These are phyloP conservation scores for Cadophora malorum DNA, from an alignment of 2,329 filamentous ascomycete species.

Conservation along the genomic window DNA sequence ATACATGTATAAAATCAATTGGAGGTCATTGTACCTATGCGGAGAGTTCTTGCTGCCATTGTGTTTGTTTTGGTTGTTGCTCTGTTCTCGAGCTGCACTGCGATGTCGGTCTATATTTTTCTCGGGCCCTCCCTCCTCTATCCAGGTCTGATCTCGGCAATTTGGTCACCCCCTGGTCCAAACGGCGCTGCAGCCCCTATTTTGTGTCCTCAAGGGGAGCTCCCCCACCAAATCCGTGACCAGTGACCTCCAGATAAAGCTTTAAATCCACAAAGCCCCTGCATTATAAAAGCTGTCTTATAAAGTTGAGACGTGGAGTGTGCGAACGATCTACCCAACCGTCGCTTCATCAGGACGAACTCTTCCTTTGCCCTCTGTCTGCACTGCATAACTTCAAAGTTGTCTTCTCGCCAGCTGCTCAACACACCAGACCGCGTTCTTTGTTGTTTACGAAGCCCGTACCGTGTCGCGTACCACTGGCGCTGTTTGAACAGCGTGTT, in stretches of 20 bases:
- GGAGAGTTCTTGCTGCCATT: slow-evolving; percentile 70
- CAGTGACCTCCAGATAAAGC: slow-evolving; percentile 9
- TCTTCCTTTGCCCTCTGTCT: not conserved
- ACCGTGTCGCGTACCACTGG: slow-evolving; percentile 30
- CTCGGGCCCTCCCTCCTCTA: not conserved
- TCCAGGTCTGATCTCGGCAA: not conserved
- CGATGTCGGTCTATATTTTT: slow-evolving; percentile 25
- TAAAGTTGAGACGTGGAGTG: slow-evolving; percentile 37
- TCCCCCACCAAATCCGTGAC: slow-evolving; percentile 25
- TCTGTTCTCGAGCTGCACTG: slow-evolving; percentile 10
- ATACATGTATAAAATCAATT: slow-evolving; percentile 19
- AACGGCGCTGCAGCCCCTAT: slow-evolving; percentile 20
- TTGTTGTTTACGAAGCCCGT: slow-evolving; percentile 27
- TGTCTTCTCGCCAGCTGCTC: not conserved
- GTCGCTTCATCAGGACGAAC: slow-evolving; percentile 10
- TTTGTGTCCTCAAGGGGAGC: slow-evolving; percentile 2
- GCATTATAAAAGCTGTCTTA: slow-evolving; percentile 30
- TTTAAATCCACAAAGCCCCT: slow-evolving; percentile 27
- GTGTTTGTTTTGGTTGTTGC: slow-evolving; percentile 34
- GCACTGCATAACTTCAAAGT: not conserved
- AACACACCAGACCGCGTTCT: slow-evolving; percentile 15
- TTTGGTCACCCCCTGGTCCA: not conserved
- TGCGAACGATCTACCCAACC: slow-evolving; percentile 28
- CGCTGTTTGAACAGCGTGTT: slow-evolving; percentile 24
- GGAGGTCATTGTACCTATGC: slow-evolving; percentile 61